Base-by-base conservation (phyloP, 2,329 filamentous ascomycete species). In the Ceratocystis destructans region DNA sequence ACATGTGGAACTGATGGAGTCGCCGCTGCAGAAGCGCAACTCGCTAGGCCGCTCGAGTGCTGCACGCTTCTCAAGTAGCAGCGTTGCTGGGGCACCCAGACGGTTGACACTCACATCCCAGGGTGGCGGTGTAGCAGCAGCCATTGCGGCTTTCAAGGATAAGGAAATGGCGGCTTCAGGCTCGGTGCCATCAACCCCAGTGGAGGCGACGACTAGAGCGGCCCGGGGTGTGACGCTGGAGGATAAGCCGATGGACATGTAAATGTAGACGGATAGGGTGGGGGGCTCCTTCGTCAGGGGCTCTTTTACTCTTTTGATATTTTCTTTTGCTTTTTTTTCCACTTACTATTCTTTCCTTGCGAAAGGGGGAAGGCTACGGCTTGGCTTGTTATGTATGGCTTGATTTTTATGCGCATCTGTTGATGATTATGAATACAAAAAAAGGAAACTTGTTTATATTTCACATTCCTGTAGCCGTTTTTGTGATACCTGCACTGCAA, bases 1-100 rank as follows among this genome's bases (percentile, higher is more conserved):
- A 44, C 67, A 70, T 62, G 61, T 68, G 25, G 69, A 68, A 33
- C 66, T 70, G 53, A 69, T 66, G 61, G 72, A 72, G 46, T 72
- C 72, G 25, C 70, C 71, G 70, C 67, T 83, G 1, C 83, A 86
- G 70, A 88, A 88, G 75, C 81, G 85, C 63, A 85, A 87, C 73
- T 88, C 85, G 69, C 74, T 87, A 20, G 80, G 80, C 59, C 79
- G 84, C 69, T 63, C 63, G 17, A 80, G 78, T 70, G 75, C 76
- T 68, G 75, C 77, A 25, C 75, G 81, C 65, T 79, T 85, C 69
- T 83, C 77, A 70, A 83, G 73, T 63, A 82, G 79, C 45, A 79
- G 46, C 17, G n/a, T 48, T 28, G 37, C 61, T 4, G 79, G 67
- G 76, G 82, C 44, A 78, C 64, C 66, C n/a, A 68, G 66, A 64